These are phyloP conservation scores for Ilyonectria robusta DNA, from an alignment of 2,329 filamentous ascomycete species.

Conservation along the genomic window DNA sequence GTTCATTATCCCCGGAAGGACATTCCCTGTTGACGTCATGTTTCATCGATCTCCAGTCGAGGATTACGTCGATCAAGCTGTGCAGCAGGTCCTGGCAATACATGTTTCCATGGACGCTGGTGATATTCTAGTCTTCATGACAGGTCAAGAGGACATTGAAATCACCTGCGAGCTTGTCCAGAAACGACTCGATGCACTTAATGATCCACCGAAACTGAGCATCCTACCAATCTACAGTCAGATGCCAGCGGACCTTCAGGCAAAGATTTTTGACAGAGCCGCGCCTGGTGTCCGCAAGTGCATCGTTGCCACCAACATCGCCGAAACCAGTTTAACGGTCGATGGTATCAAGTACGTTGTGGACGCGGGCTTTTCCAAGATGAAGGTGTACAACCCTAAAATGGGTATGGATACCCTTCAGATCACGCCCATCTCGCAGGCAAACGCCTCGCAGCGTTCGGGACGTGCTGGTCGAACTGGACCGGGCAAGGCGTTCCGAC, in stretches of 20 bases:
- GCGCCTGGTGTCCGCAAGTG: slow-evolving; percentile 94
- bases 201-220: slow-evolving; percentile 93
- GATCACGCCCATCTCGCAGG: slow-evolving; percentile 97
- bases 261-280: slow-evolving; percentile 96
- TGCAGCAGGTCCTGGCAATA: slow-evolving; percentile 95
- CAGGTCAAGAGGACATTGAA: slow-evolving; percentile 98
- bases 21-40: slow-evolving; percentile 97
- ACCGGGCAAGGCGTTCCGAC: slow-evolving; percentile 92
- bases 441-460: slow-evolving; percentile 93
- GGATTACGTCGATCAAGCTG: slow-evolving; percentile 97
- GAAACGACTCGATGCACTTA: slow-evolving; percentile 88
- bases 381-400: slow-evolving; percentile 98
- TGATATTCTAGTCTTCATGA: slow-evolving; percentile 99
- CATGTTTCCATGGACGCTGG: slow-evolving; percentile 94
- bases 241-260: slow-evolving; percentile 97
- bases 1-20: slow-evolving; percentile 95
- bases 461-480: slow-evolving; percentile 95
- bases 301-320: slow-evolving; percentile 98
- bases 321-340: slow-evolving; percentile 96
- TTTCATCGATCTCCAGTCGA: slow-evolving; percentile 96
- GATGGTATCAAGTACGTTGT: slow-evolving; percentile 99
- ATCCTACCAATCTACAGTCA: slow-evolving; percentile 99
- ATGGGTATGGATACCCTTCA: slow-evolving; percentile 99
- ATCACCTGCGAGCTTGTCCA: slow-evolving; percentile 94
- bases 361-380: slow-evolving; percentile 94